A percentile compares a stretch with the other conserved stretches of the same genome.
Evolutionary conservation across 306 rosid genomes (phyloP).

Genomic region (Prunus dulcis): DNA sequence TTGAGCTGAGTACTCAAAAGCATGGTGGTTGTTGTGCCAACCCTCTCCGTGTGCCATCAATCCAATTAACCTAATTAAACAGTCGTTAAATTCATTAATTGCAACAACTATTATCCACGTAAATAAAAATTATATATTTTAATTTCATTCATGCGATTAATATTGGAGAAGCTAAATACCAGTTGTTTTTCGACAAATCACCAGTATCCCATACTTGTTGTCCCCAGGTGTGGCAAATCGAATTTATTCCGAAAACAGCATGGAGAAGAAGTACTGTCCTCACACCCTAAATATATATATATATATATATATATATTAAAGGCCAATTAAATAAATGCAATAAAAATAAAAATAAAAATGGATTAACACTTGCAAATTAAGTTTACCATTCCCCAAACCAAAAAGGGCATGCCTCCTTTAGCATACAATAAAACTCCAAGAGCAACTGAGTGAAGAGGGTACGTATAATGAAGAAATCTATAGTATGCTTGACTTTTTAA

Average conservation of each 20-base stretch:
- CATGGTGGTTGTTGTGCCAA: constrained; percentile 96
- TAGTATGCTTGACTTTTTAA: constrained; percentile 66
- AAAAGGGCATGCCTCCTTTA: constrained; percentile 70
- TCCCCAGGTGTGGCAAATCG: constrained; percentile 16
- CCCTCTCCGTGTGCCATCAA: constrained; percentile 87
- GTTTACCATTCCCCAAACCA: constrained; percentile 88
- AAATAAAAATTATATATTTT: background rate
- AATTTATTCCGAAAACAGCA: background rate
- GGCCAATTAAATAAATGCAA: background rate
- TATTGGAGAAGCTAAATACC: background rate
- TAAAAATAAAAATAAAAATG: background rate
- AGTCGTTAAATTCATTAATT: background rate
- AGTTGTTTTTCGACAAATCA: constrained; percentile 11
- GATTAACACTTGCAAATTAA: too few relatives aligned
- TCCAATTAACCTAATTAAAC: constrained; percentile 53
- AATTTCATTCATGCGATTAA: too few relatives aligned
- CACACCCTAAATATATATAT: background rate
- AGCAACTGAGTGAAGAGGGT: constrained; percentile 71
- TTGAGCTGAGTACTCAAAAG: constrained; percentile 77
- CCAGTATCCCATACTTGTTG: background rate
- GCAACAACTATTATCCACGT: background rate
- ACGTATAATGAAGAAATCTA: constrained; percentile 54
- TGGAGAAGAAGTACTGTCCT: constrained; percentile 1
- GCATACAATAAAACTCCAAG: constrained; percentile 60
- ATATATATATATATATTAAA: too few relatives aligned